Percentiles rank a stretch among this genome's conserved stretches.
Evolutionary conservation across 495 filamentous ascomycete species (phyloP).

Genomic region (Apodospora peruviana): DNA sequence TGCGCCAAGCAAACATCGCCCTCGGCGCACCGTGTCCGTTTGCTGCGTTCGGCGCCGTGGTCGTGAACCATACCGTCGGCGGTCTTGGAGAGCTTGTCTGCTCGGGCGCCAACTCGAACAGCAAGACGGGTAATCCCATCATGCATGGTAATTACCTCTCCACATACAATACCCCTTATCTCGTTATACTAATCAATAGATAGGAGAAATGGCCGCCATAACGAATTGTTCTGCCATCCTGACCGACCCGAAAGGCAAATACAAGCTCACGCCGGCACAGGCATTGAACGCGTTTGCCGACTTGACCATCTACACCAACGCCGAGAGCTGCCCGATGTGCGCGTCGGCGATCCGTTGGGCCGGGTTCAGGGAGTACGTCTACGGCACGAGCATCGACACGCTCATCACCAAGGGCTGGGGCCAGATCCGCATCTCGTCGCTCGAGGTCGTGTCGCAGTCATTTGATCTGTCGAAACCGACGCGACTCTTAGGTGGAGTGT

Average conservation of each 20-base stretch:
- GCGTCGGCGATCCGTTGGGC: slow-evolving; percentile 51
- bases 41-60: slow-evolving; percentile 45
- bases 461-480: slow-evolving; percentile 28
- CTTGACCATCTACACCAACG: slow-evolving; percentile 51
- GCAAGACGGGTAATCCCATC: slow-evolving; percentile 39
- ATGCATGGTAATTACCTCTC: slow-evolving; percentile 35
- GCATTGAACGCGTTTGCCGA: slow-evolving; percentile 38
- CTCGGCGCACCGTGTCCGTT: slow-evolving; percentile 45
- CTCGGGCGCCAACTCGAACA: slow-evolving; percentile 36
- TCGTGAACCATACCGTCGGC: slow-evolving; percentile 47
- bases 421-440: slow-evolving; percentile 41
- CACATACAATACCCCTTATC: too few species aligned
- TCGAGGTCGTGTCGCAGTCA: slow-evolving; percentile 42
- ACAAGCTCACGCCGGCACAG: slow-evolving; percentile 33
- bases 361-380: slow-evolving; percentile 50
- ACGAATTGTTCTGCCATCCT: slow-evolving; percentile 47
- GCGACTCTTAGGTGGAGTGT: slow-evolving; percentile 34
- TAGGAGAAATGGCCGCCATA: slow-evolving; percentile 50
- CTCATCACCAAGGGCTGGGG: slow-evolving; percentile 42
- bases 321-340: slow-evolving; percentile 55
- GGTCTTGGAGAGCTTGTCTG: slow-evolving; percentile 41
- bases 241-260: slow-evolving; percentile 35
- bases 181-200: too few species aligned
- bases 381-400: slow-evolving; percentile 44
- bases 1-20: slow-evolving; percentile 42